Conservation (phyloP, 805 yeast species). For the Saccharomyces jurei region DNA sequence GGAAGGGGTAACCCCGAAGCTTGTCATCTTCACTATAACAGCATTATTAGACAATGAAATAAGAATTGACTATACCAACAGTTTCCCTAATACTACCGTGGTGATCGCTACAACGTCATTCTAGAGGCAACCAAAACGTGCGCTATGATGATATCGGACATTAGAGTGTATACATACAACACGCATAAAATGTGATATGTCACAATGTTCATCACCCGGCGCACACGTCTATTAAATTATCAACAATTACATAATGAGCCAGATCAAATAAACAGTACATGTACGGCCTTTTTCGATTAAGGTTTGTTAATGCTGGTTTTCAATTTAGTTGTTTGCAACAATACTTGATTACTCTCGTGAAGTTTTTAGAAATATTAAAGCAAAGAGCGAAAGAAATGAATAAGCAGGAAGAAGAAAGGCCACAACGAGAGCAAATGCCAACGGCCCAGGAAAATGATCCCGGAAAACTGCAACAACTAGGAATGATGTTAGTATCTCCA, state of each 20-base stretch:
- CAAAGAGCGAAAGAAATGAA: not conserved
- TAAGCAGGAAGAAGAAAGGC: not conserved
- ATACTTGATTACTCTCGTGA: not conserved
- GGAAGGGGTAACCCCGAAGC: not conserved
- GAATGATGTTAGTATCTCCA: conserved; percentile 23
- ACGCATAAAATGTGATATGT: not conserved
- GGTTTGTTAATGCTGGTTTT: not conserved
- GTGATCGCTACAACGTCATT: not conserved
- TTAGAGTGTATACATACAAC: not conserved
- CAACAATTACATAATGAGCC: not conserved
- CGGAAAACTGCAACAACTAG: conserved; percentile 12
- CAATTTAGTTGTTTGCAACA: not conserved
- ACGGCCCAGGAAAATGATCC: not conserved
- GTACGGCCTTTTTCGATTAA: not conserved
- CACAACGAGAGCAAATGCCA: not conserved
- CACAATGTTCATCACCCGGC: not conserved
- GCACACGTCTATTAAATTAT: not conserved
- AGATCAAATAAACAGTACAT: not conserved
- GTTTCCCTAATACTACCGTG: not conserved
- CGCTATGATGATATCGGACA: not conserved
- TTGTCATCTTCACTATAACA: not conserved
- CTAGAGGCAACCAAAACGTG: not conserved
- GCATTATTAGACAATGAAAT: not conserved
- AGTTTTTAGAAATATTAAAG: not conserved
- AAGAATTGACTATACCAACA: not conserved